Conservation (phyloP, 1,139 yeast species). For the Barnettozyma hawaiiensis region DNA sequence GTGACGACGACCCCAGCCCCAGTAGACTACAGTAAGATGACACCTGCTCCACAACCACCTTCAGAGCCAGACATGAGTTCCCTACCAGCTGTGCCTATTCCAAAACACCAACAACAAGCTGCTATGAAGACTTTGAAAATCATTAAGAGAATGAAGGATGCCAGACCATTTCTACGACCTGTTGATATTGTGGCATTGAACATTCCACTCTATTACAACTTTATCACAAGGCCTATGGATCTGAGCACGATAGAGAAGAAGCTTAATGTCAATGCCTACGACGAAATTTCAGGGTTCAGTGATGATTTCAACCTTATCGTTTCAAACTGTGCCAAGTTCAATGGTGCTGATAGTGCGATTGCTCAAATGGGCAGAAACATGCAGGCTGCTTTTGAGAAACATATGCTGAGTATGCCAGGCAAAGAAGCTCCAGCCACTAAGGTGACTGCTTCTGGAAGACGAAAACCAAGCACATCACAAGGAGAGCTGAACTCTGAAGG, state of each 20-base stretch:
- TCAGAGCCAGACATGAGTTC: conserved; percentile 67
- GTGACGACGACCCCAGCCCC: not conserved
- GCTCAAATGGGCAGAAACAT: conserved; percentile 88
- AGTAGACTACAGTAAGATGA: conserved; percentile 22
- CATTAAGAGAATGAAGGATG: conserved; percentile 85
- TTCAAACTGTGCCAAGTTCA: conserved; percentile 71
- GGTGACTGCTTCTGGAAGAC: conserved; percentile 18
- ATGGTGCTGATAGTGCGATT: conserved; percentile 78
- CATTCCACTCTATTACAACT: conserved; percentile 85
- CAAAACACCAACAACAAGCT: conserved; percentile 69
- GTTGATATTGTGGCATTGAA: conserved; percentile 86
- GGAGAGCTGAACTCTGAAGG: conserved; percentile 40
- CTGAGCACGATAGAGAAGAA: conserved; percentile 85
- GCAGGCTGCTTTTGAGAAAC: conserved; percentile 90
- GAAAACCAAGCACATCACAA: conserved; percentile 23
- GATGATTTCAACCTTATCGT: conserved; percentile 87
- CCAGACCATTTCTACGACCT: conserved; percentile 82
- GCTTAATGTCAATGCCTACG: conserved; percentile 63
- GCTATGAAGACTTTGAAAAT: conserved; percentile 68
- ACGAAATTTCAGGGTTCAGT: conserved; percentile 57
- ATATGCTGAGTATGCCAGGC: conserved; percentile 87
- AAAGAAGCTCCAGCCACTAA: conserved; percentile 47
- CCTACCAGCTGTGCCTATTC: conserved; percentile 65
- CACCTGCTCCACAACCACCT: conserved; percentile 70
- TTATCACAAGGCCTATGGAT: conserved; percentile 88